A percentile compares a stretch with the other conserved stretches of the same genome.
Conservation (phyloP, 306 rosid genomes). For the Rosa multiflora region DNA sequence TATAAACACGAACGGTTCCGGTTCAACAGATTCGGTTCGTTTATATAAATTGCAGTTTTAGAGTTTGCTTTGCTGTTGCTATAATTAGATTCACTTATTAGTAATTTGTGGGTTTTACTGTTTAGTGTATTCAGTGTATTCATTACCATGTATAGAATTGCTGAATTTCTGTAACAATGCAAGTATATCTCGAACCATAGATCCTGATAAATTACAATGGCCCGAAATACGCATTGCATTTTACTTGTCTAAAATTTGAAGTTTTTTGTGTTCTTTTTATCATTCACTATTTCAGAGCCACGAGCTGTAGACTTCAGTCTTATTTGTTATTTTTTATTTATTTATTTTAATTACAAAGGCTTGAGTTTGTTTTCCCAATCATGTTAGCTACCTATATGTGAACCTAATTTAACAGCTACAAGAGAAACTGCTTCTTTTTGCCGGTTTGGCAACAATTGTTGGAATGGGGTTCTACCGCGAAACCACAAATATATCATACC, state of each 20-base stretch:
- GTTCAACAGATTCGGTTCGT: too few species aligned
- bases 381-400: neutral
- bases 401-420: neutral
- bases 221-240: neutral
- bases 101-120: neutral
- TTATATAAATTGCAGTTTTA: too few species aligned
- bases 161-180: neutral
- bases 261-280: neutral
- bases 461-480: neutral
- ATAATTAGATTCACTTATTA: neutral
- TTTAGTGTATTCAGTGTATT: neutral
- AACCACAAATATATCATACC: neutral
- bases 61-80: neutral
- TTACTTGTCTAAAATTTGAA: neutral
- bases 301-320: too few species aligned
- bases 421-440: neutral
- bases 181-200: neutral
- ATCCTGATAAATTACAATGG: neutral
- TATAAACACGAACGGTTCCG: too few species aligned
- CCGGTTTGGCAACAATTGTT: neutral
- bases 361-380: neutral
- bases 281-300: too few species aligned
- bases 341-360: neutral
- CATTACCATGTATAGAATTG: neutral
- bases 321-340: too few species aligned